phyloP scores from a whole-genome alignment of 495 filamentous ascomycete species.

The Tuber borchii region DNA sequence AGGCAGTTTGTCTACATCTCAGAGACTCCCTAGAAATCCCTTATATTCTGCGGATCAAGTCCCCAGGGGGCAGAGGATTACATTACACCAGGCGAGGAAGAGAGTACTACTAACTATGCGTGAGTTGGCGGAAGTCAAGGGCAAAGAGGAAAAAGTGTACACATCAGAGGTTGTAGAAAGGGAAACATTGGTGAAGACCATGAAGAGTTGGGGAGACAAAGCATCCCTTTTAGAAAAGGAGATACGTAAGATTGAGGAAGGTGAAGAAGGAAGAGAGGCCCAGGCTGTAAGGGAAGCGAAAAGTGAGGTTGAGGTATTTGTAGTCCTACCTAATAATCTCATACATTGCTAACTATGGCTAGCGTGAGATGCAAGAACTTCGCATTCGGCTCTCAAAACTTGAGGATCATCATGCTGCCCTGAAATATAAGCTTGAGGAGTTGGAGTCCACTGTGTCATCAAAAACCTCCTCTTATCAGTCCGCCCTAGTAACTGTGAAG shows the following conservation, averaged over 20 bases:
- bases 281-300: slow-evolving; percentile 43
- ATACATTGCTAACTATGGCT: background rate
- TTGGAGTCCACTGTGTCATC: slow-evolving; percentile 47
- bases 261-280: slow-evolving; percentile 39
- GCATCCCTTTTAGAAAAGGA: slow-evolving; percentile 52
- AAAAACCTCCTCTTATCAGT: slow-evolving; percentile 34
- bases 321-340: background rate
- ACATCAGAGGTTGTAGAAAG: slow-evolving; percentile 53
- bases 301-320: slow-evolving; percentile 25
- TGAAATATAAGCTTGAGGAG: slow-evolving; percentile 48
- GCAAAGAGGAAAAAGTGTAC: slow-evolving; percentile 61
- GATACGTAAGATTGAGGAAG: slow-evolving; percentile 54
- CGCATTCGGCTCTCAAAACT: slow-evolving; percentile 25
- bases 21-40: background rate
- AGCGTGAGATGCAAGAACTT: slow-evolving; percentile 24
- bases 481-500: slow-evolving; percentile 21
- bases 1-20: slow-evolving; percentile 23
- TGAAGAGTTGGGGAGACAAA: slow-evolving; percentile 58
- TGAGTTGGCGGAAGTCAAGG: slow-evolving; percentile 64
- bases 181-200: slow-evolving; percentile 53
- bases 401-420: slow-evolving; percentile 20
- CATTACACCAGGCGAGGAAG: slow-evolving; percentile 51
- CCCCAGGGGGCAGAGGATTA: slow-evolving; percentile 15
- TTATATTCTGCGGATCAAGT: slow-evolving; percentile 1
- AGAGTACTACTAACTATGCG: slow-evolving; percentile 66